phyloP scores from a whole-genome alignment of 495 filamentous ascomycete genomes.

The Xylaria curta region DNA sequence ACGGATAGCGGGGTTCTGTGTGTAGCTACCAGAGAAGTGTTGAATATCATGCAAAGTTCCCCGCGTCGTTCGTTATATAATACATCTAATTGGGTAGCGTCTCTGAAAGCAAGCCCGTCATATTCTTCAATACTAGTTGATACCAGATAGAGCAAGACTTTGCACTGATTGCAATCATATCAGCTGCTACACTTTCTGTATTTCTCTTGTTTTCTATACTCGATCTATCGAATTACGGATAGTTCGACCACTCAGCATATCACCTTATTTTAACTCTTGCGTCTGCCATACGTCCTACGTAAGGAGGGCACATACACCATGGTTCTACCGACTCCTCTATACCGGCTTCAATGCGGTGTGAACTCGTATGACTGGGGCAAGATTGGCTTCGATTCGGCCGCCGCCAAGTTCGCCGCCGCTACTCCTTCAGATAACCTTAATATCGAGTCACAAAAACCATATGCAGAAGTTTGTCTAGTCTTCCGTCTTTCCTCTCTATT shows the following conservation, averaged over 20 bases:
- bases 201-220: neutral
- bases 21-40: neutral
- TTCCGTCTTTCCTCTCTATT: neutral
- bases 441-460: conserved; percentile 82
- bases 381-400: conserved; percentile 78
- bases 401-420: conserved; percentile 78
- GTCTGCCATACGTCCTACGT: conserved; percentile 26
- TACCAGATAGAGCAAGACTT: neutral
- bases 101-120: neutral
- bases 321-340: conserved; percentile 79
- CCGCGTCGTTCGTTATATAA: neutral
- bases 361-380: conserved; percentile 99
- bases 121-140: neutral
- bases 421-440: conserved; percentile 73
- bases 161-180: neutral
- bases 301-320: conserved; percentile 32
- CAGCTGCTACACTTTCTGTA: neutral
- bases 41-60: conserved; percentile 10
- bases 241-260: neutral
- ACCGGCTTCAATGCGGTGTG: conserved; percentile 92
- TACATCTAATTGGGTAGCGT: neutral
- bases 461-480: conserved; percentile 73
- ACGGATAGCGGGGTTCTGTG: conserved; percentile 16
- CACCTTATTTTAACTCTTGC: neutral
- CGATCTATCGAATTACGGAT: neutral